A percentile compares a stretch with the other conserved stretches of the same genome.
phyloP scores from a whole-genome alignment of 495 filamentous ascomycete genomes.

The Hypoxylon perforatum region DNA sequence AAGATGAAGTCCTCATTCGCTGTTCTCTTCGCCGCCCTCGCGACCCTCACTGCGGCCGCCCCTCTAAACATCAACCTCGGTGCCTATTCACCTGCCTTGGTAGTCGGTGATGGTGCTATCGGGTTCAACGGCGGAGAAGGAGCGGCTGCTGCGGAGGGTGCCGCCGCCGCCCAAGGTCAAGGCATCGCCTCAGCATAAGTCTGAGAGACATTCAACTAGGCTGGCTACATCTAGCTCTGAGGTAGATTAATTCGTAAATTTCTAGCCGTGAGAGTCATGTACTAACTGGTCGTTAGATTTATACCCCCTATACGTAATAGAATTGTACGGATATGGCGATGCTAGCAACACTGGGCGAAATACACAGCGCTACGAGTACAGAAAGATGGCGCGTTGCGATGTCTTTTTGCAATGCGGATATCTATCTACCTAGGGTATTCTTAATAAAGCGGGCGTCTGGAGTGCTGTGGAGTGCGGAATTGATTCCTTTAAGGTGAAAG shows the following conservation, averaged over 20 bases:
- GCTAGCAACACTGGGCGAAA: neutral
- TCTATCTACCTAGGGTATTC: no score
- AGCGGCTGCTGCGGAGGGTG: conserved; percentile 43
- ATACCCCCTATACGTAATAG: conserved; percentile 9
- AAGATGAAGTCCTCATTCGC: conserved; percentile 41
- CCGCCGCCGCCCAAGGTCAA: conserved; percentile 16
- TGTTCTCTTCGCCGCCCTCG: conserved; percentile 30
- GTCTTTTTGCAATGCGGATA: no score
- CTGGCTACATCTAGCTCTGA: neutral
- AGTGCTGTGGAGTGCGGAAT: no score
- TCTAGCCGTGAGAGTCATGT: neutral
- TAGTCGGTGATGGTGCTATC: conserved; percentile 69
- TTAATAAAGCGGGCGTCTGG: no score
- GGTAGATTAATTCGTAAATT: neutral
- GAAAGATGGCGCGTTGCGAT: no score
- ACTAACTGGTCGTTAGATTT: conserved; percentile 14
- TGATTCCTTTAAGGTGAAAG: neutral
- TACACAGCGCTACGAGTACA: neutral
- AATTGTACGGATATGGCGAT: neutral
- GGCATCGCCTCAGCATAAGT: conserved; percentile 29
- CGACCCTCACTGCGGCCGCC: conserved; percentile 42
- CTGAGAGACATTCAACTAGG: neutral
- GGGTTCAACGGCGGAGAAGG: conserved; percentile 56
- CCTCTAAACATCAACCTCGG: conserved; percentile 70
- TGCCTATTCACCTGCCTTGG: conserved; percentile 67